Base-by-base conservation (phyloP, 805 yeast genomes). In the Yarrowia sp. region DNA sequence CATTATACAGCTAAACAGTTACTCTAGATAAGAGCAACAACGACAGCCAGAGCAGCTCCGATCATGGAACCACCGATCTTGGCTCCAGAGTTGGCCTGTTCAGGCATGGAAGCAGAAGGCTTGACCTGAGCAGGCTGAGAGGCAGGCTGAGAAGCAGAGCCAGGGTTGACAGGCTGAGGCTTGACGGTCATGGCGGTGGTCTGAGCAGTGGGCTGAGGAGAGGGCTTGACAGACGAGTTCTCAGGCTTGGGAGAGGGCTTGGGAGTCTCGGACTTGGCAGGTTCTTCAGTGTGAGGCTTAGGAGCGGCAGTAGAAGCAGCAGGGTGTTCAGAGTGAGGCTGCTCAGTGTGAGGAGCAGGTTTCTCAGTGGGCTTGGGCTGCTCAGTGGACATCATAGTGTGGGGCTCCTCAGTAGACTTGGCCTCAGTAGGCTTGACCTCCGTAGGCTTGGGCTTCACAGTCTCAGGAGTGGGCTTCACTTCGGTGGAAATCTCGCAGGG, bases 81-180 rank as follows among this genome's bases (percentile, higher is more conserved):
- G 48, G 56, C 15, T n/a, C 48, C 67, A 40, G 67, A 41, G 56
- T 63, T 63, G 19, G 67, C 67, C 67, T 63, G 67, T 8, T 14
- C 32, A n/a, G 67, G 67, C 38, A 56, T 36, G 40, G 56, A 48
- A n/a, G 43, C 26, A 8, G 56, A 14, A 8, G 56, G 56, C 55
- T 35, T 40, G 26, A 8, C 56, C 42, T 52, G 56, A 9, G 40
- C 55, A 42, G 56, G 56, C n/a, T 35, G 22, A 15, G 35, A 12
- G 8, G 5, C 10, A 14, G 26, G 50, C 50, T 46, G 32, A 22
- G 50, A 14, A 19, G 48, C 26, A 12, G 32, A 15, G 8, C 32
- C 32, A 26, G 32, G 32, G 32, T 26, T 26, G 32, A 32, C 22
- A 22, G 50, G n/a, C 22, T 46, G 11, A 15, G 55, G 55, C 40